A percentile compares a stretch with the other conserved stretches of the same genome.
These are phyloP conservation scores for Yamadazyma philogaea DNA, from an alignment of 805 yeast species.

Conservation along the genomic window DNA sequence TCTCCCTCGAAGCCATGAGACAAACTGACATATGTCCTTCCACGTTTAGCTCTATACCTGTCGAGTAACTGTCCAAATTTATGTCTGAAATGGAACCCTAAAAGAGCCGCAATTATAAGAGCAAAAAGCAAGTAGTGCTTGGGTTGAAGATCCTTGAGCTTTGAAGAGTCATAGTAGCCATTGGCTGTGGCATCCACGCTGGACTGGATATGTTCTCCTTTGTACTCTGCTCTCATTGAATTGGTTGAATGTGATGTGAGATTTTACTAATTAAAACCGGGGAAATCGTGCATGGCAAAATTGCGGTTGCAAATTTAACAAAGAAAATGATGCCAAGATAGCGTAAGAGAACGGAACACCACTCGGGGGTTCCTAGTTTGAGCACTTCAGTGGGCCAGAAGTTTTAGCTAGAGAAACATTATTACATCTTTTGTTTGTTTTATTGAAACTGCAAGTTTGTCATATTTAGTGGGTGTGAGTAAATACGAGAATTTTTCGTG, in stretches of 20 bases:
- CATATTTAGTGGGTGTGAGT: too few relatives aligned
- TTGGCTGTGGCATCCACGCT: not conserved
- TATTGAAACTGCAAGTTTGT: too few relatives aligned
- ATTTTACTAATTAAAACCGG: not conserved
- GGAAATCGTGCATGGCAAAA: not conserved
- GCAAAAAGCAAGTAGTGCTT: constrained; percentile 18
- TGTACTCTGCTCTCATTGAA: constrained; percentile 6
- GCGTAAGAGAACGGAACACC: too few relatives aligned
- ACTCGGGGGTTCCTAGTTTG: too few relatives aligned
- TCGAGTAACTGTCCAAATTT: constrained; percentile 26
- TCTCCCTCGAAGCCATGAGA: constrained; percentile 14
- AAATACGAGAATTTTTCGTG: too few relatives aligned
- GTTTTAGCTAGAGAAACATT: too few relatives aligned
- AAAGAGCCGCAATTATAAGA: constrained; percentile 15
- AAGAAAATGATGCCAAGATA: too few relatives aligned
- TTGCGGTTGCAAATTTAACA: not conserved
- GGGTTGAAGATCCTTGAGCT: constrained; percentile 5
- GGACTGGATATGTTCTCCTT: constrained; percentile 5
- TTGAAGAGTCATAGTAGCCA: constrained; percentile 4
- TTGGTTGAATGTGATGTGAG: not conserved
- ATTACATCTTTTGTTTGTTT: too few relatives aligned
- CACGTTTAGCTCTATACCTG: constrained; percentile 24
- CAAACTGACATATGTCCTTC: constrained; percentile 18
- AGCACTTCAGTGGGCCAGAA: too few relatives aligned
- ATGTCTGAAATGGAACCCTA: constrained; percentile 33